phyloP scores from a whole-genome alignment of 495 filamentous ascomycete species.

The Trichoderma asperelloides region DNA sequence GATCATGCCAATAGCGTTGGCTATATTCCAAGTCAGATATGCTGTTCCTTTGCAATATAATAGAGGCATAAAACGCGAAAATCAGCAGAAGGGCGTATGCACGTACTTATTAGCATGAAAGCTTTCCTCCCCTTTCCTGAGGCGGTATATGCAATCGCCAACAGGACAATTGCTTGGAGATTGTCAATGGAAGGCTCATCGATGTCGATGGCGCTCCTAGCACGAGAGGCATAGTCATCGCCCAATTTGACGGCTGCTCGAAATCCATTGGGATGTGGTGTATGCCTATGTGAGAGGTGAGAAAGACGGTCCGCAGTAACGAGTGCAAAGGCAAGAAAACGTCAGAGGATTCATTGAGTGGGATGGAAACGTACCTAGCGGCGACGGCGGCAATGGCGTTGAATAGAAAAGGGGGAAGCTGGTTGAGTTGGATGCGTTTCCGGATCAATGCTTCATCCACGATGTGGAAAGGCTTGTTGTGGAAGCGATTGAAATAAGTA shows the following conservation, averaged over 20 bases:
- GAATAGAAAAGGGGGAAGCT: constrained; percentile 53
- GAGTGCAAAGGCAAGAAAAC: neutral
- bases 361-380: constrained; percentile 42
- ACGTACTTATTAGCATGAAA: constrained; percentile 73
- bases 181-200: constrained; percentile 72
- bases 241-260: constrained; percentile 50
- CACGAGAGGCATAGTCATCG: constrained; percentile 58
- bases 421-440: constrained; percentile 55
- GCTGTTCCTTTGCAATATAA: neutral
- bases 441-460: constrained; percentile 63
- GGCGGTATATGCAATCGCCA: constrained; percentile 65
- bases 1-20: constrained; percentile 71
- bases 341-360: neutral
- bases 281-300: constrained; percentile 43
- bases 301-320: neutral
- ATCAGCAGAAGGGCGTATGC: neutral
- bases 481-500: constrained; percentile 65
- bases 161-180: constrained; percentile 65
- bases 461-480: constrained; percentile 70
- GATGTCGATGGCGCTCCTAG: constrained; percentile 60
- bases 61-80: neutral
- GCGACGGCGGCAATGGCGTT: constrained; percentile 69
- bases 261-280: constrained; percentile 49
- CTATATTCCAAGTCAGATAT: constrained; percentile 28
- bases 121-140: constrained; percentile 74